Conservation (phyloP, 768 basidiomycete species). For the Mycena capillaripes region DNA sequence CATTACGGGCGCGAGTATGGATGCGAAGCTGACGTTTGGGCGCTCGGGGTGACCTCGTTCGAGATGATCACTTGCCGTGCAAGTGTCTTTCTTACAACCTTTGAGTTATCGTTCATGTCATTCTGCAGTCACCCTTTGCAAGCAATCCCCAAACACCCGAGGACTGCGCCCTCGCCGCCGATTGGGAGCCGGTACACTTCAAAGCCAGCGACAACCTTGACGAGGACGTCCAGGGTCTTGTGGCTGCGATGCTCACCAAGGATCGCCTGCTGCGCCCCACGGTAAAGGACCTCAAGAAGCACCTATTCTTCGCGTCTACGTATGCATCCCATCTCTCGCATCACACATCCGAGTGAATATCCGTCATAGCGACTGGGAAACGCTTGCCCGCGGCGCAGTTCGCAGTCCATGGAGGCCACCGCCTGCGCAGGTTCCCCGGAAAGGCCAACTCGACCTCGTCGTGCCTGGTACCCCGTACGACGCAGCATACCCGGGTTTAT, state of each 20-base stretch:
- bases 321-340: constrained; percentile 4
- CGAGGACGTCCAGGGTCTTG: not conserved
- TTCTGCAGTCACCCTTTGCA: not conserved
- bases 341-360: too few species aligned
- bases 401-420: not conserved
- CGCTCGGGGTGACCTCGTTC: constrained; percentile 78
- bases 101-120: too few species aligned
- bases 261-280: not conserved
- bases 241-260: constrained; percentile 7
- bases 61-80: constrained; percentile 72
- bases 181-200: constrained; percentile 1
- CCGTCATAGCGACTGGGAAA: not conserved
- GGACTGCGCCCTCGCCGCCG: not conserved
- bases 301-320: constrained; percentile 12
- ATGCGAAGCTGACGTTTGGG: constrained; percentile 72
- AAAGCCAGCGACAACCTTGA: not conserved
- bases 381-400: too few species aligned
- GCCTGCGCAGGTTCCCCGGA: too few species aligned
- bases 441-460: too few species aligned
- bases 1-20: constrained; percentile 34
- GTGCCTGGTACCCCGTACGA: too few species aligned
- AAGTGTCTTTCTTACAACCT: too few species aligned
- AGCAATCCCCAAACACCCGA: not conserved
- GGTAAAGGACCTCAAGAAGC: constrained; percentile 13
- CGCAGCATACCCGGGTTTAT: too few species aligned